These are phyloP conservation scores for Leccinum ponderosum DNA, from an alignment of 1,284 basidiomycete genomes.

Conservation along the genomic window DNA sequence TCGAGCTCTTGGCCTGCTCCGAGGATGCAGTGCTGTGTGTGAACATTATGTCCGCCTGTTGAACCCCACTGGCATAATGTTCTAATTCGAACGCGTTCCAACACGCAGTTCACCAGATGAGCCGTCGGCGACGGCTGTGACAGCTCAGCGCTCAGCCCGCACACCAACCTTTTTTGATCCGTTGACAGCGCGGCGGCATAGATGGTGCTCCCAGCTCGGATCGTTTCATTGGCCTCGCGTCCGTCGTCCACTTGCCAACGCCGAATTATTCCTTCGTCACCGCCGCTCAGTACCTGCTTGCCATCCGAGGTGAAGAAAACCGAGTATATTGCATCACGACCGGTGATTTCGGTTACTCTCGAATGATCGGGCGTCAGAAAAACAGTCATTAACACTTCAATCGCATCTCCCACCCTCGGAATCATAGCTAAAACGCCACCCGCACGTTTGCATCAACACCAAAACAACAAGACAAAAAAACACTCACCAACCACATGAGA, in stretches of 20 bases:
- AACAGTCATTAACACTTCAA: not conserved
- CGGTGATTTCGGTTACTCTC: not conserved
- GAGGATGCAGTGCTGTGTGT: no score
- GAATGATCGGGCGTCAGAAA: not conserved
- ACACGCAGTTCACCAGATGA: no score
- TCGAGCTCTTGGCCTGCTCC: no score
- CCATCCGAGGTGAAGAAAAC: not conserved
- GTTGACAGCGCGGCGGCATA: not conserved
- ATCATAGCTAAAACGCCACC: no score
- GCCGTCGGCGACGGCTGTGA: no score
- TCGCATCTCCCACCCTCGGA: no score
- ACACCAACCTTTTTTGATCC: not conserved
- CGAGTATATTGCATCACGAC: not conserved
- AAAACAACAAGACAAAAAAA: no score
- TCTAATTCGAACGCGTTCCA: no score
- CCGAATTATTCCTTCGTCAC: not conserved
- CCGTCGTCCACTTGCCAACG: not conserved
- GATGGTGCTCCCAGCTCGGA: not conserved
- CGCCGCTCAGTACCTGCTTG: not conserved
- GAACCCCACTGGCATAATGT: no score
- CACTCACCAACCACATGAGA: no score
- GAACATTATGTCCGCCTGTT: no score
- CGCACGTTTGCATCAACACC: not conserved
- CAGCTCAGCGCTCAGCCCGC: not conserved
- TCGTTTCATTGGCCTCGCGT: not conserved